These are phyloP conservation scores for Drechslerella stenobrocha DNA, from an alignment of 2,329 filamentous ascomycete genomes.

Conservation along the genomic window DNA sequence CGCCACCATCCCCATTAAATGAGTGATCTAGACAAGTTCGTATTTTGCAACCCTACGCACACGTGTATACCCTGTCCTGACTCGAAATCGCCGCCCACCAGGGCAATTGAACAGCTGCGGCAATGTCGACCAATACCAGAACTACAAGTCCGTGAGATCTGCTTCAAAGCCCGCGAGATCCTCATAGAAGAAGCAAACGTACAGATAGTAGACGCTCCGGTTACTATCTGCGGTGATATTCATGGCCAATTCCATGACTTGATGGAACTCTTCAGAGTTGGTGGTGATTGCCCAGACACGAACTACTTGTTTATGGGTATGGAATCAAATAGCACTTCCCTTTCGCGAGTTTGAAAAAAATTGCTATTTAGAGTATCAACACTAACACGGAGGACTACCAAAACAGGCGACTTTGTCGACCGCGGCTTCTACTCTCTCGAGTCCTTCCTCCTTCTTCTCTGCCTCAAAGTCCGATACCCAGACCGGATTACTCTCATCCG, in stretches of 20 bases:
- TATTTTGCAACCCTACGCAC: conserved; percentile 31
- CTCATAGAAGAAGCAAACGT: conserved; percentile 98
- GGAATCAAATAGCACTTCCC: conserved; percentile 39
- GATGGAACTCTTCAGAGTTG: conserved; percentile 94
- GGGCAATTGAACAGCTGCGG: conserved; percentile 92
- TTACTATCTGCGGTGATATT: conserved; percentile 97
- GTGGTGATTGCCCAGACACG: conserved; percentile 89
- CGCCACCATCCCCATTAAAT: conserved; percentile 60
- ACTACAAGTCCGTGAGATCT: conserved; percentile 90
- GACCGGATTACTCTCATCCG: conserved; percentile 95
- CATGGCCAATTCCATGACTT: conserved; percentile 95
- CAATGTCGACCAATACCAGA: conserved; percentile 96
- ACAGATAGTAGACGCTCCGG: conserved; percentile 88
- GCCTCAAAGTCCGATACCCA: conserved; percentile 94
- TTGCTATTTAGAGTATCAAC: not conserved
- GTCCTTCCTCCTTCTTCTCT: conserved; percentile 91
- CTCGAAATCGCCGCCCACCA: conserved; percentile 55
- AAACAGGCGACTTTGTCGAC: conserved; percentile 90
- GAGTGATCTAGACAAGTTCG: conserved; percentile 91
- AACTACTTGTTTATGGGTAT: conserved; percentile 96
- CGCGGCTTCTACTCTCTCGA: conserved; percentile 97
- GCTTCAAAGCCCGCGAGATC: conserved; percentile 93
- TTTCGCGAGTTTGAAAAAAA: not conserved
- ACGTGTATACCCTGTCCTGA: conserved; percentile 11
- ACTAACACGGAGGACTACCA: conserved; percentile 9